phyloP scores from a whole-genome alignment of 2,329 filamentous ascomycete genomes.

The Aspergillus melleus region DNA sequence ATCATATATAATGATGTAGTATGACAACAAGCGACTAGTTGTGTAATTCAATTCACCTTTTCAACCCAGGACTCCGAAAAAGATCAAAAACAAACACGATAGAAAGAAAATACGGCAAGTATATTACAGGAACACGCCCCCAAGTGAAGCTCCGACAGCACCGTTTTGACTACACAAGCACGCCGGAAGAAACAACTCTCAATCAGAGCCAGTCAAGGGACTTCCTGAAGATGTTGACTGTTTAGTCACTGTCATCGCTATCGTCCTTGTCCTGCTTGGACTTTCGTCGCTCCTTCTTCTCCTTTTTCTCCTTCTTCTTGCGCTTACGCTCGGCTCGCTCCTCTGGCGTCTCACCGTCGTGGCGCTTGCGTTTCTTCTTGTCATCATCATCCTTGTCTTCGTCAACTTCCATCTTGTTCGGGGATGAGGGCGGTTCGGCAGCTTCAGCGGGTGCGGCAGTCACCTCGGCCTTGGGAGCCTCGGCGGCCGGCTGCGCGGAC shows the following conservation, averaged over 20 bases:
- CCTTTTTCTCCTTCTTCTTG: conserved; percentile 57
- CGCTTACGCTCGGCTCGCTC: conserved; percentile 51
- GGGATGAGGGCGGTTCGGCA: conserved; percentile 29
- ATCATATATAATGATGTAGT: background rate
- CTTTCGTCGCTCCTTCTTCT: conserved; percentile 71
- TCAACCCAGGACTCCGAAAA: conserved; percentile 41
- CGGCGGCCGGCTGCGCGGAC: conserved; percentile 47
- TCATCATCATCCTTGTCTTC: conserved; percentile 48
- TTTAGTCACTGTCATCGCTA: conserved; percentile 53
- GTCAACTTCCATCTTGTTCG: conserved; percentile 45
- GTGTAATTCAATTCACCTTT: conserved; percentile 37
- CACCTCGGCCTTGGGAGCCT: conserved; percentile 42
- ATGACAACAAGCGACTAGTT: conserved; percentile 14
- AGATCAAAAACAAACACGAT: conserved; percentile 1
- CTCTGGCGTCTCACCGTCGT: conserved; percentile 56
- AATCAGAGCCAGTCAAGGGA: conserved; percentile 14
- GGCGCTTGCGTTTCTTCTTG: conserved; percentile 56
- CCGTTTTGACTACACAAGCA: background rate
- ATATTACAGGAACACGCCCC: conserved; percentile 42
- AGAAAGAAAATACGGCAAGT: conserved; percentile 24
- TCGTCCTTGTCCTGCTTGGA: conserved; percentile 79
- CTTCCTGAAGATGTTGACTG: conserved; percentile 24
- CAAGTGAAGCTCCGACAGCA: conserved; percentile 11
- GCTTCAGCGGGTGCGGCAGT: conserved; percentile 26
- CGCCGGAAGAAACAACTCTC: conserved; percentile 9